These are phyloP conservation scores for Hygrocybe coccinea DNA, from an alignment of 768 basidiomycete genomes.

Conservation along the genomic window DNA sequence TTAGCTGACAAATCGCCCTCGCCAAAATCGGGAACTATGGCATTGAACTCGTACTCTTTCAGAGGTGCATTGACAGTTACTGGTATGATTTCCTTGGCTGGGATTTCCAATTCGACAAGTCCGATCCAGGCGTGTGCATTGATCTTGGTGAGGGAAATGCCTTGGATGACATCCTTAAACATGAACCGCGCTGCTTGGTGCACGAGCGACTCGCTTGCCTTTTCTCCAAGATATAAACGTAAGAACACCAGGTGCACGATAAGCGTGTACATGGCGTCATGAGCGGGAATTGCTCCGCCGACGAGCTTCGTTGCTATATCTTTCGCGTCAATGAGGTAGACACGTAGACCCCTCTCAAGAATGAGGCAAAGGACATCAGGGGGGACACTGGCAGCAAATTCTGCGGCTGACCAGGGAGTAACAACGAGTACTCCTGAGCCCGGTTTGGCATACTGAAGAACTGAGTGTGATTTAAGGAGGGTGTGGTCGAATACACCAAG, in stretches of 20 bases:
- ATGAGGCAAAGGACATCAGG: conserved; percentile 44
- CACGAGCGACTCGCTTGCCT: conserved; percentile 51
- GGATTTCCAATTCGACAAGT: conserved; percentile 52
- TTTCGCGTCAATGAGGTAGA: conserved; percentile 60
- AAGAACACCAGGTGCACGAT: conserved; percentile 77
- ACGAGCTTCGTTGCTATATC: conserved; percentile 43
- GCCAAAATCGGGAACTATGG: conserved; percentile 62
- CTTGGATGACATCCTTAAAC: conserved; percentile 44
- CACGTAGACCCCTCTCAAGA: conserved; percentile 46
- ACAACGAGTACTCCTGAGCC: conserved; percentile 69
- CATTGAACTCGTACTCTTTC: conserved; percentile 66
- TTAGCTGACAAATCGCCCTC: conserved; percentile 54
- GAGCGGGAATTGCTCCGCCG: conserved; percentile 29
- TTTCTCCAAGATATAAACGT: conserved; percentile 70
- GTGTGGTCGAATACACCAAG: conserved; percentile 68
- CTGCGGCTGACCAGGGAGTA: conserved; percentile 70
- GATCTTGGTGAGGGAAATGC: conserved; percentile 48
- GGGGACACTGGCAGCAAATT: conserved; percentile 67
- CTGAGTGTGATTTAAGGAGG: conserved; percentile 72
- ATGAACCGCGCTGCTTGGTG: conserved; percentile 45
- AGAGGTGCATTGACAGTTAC: conserved; percentile 28
- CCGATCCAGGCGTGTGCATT: conserved; percentile 61
- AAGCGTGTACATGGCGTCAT: conserved; percentile 48
- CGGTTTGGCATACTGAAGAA: conserved; percentile 61
- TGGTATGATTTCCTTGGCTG: conserved; percentile 18